These are phyloP conservation scores for Coccomyxa sp. DNA, from an alignment of 139 green algal genomes.

Conservation along the genomic window DNA sequence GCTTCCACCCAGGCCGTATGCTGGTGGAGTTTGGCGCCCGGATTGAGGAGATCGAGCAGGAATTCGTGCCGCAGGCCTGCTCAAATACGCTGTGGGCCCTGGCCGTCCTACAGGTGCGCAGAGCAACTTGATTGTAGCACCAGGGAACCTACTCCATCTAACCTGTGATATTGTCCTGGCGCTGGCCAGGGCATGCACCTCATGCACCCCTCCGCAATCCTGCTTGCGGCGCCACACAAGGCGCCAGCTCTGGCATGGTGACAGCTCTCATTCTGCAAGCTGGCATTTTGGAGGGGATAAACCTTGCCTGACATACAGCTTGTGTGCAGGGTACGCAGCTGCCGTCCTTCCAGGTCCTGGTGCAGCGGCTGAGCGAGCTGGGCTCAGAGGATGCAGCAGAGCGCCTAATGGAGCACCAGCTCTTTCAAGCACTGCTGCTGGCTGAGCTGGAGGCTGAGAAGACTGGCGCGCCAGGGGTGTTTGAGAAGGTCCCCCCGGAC, in stretches of 20 bases:
- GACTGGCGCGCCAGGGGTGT: not conserved
- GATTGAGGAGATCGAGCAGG: not conserved
- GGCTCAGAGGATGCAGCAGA: not conserved
- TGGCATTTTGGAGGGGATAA: not conserved
- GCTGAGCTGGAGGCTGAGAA: slow-evolving; percentile 10
- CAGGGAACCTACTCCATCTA: not conserved
- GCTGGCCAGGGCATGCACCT: not conserved
- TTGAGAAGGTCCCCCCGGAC: not conserved
- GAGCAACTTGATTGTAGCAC: not conserved
- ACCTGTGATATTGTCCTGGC: not conserved
- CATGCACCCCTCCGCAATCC: not conserved
- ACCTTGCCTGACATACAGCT: not conserved
- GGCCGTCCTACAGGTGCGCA: slow-evolving; percentile 24
- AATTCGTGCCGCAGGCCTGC: slow-evolving; percentile 16
- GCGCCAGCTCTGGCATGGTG: not conserved
- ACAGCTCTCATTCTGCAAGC: not conserved
- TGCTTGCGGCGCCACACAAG: not conserved
- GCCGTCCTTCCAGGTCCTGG: slow-evolving; percentile 27
- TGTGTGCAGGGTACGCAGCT: slow-evolving; percentile 21
- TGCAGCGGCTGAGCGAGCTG: slow-evolving; percentile 27
- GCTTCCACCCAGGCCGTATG: slow-evolving; percentile 37
- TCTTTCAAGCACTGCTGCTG: slow-evolving; percentile 28
- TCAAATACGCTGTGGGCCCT: slow-evolving; percentile 45
- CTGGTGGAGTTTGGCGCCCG: slow-evolving; percentile 24
- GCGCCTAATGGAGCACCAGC: slow-evolving; percentile 28